Base-by-base conservation (phyloP, 2,329 filamentous ascomycete species). In the Aspergillus awamori region DNA sequence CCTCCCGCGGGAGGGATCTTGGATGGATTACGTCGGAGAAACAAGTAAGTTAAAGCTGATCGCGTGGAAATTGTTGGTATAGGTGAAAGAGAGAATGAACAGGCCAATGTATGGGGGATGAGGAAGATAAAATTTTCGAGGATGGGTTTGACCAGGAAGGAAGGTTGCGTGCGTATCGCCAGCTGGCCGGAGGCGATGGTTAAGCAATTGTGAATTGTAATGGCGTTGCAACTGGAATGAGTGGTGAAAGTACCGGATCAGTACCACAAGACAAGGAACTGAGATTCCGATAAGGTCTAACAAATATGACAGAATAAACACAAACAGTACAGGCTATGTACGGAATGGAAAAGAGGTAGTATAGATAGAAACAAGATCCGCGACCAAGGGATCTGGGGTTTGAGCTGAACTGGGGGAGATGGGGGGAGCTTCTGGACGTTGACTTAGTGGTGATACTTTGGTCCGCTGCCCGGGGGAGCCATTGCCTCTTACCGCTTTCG, bases 1-100 rank as follows among this genome's bases (percentile, higher is more conserved):
- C 72, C 73, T 72, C 72, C 72, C 63, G 59, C 55, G 66, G 67
- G 61, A 67, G 62, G 61, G 52, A 45, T 36, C 62, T 47, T 41
- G 41, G 20, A 48, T 48, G 47, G 39, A 39, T 51, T 56, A 47
- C 53, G 57, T 48, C 28, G 59, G 41, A 52, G 39, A 41, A 47
- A 48, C 24, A 11, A 24, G 6, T 20, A 47, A 15, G n/a, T 15
- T 30, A 33, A 41, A 39, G 53, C 53, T 45, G 53, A 24, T 56
- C 43, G 53, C 39, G 39, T 28, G 26, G 28, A 17, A 47, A 15
- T 22, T n/a, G 26, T 24, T 22, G 3, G n/a, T 8, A 45, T n/a
- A 17, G 39, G 24, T 10, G 7, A 22, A 28, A 15, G 15, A 45
- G 11, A 20, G 43, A 33, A 47, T 15, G 8, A 33, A 8, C 6